phyloP scores from a whole-genome alignment of 768 basidiomycete species.

The Suillus subluteus region DNA sequence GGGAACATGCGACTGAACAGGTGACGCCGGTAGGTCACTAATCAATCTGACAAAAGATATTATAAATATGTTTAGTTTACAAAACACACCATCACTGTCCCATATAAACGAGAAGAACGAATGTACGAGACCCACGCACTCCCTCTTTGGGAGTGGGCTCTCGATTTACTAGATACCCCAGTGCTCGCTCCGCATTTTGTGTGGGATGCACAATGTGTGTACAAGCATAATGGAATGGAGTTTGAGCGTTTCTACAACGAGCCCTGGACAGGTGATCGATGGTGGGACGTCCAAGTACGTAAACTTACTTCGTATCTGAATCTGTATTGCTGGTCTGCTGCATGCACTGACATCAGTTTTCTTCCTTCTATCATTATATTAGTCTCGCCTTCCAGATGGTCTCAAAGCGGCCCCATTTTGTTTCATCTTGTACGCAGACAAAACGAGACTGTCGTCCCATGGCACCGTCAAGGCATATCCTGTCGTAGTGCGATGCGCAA shows the following conservation, averaged over 20 bases:
- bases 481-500: constrained; percentile 16
- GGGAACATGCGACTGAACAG: not conserved
- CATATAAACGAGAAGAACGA: constrained; percentile 10
- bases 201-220: constrained; percentile 36
- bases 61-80: constrained; percentile 2
- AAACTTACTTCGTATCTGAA: not conserved
- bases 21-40: constrained; percentile 12
- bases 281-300: constrained; percentile 42
- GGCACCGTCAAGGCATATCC: constrained; percentile 26
- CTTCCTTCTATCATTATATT: not conserved
- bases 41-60: constrained; percentile 9
- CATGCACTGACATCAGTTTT: not conserved
- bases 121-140: constrained; percentile 3
- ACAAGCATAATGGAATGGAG: constrained; percentile 26
- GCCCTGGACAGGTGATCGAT: constrained; percentile 39
- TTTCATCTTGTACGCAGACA: constrained; percentile 24
- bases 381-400: constrained; percentile 2
- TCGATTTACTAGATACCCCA: constrained; percentile 3
- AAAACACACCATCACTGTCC: constrained; percentile 3
- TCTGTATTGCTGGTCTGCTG: not conserved
- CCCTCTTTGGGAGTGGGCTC: constrained; percentile 13
- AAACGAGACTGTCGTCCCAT: constrained; percentile 18
- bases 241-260: constrained; percentile 36
- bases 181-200: constrained; percentile 20
- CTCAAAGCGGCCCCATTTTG: constrained; percentile 11